These are phyloP conservation scores for Coemansia aciculifera DNA, from an alignment of 192 early-diverging fungal genomes.

Conservation along the genomic window DNA sequence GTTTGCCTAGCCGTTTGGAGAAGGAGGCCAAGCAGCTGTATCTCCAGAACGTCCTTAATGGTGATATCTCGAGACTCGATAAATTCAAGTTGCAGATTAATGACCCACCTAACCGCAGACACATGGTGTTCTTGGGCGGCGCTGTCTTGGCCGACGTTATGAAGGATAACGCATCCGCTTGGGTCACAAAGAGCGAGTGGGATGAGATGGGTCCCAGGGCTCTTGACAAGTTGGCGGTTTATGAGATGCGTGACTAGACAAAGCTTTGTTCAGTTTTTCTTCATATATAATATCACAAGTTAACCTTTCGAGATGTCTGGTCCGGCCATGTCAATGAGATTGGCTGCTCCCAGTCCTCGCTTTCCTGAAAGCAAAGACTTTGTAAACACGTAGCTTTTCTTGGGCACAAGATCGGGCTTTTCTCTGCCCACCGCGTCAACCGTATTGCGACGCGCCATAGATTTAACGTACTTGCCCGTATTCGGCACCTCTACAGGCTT, in stretches of 20 bases:
- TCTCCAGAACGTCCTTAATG: conserved; percentile 82
- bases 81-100: conserved; percentile 98
- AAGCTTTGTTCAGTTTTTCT: conserved; percentile 5
- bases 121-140: conserved; percentile 98
- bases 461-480: conserved; percentile 10
- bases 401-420: conserved; percentile 21
- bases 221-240: conserved; percentile 57
- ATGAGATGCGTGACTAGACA: conserved; percentile 38
- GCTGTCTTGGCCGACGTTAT: conserved; percentile 94
- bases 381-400: conserved; percentile 20
- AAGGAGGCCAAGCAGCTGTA: conserved; percentile 99
- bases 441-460: conserved; percentile 15
- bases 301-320: not conserved
- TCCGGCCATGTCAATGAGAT: conserved; percentile 24
- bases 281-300: not conserved
- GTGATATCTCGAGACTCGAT: conserved; percentile 75
- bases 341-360: conserved; percentile 13
- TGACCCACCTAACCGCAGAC: conserved; percentile 96
- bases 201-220: conserved; percentile 81
- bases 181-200: conserved; percentile 95
- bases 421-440: conserved; percentile 7
- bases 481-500: conserved; percentile 17
- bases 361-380: conserved; percentile 31
- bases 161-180: conserved; percentile 85
- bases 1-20: conserved; percentile 93